Evolutionary conservation across 2,329 filamentous ascomycete species (phyloP).

Genomic region (Penicillium sp.): DNA sequence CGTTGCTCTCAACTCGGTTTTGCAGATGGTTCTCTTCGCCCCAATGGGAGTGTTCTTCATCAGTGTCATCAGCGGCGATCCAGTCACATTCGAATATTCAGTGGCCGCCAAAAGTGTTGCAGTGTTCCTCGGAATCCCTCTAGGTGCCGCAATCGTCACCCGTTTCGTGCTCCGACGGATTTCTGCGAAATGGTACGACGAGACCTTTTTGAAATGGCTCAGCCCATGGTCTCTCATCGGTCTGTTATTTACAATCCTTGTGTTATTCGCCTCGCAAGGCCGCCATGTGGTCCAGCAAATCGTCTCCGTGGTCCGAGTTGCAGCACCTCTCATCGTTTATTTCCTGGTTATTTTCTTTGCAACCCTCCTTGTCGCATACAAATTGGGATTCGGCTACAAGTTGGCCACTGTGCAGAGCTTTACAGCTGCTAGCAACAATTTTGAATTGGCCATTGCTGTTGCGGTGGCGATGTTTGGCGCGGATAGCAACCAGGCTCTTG

Average conservation of each 20-base stretch:
- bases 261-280: constrained; percentile 82
- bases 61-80: constrained; percentile 59
- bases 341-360: constrained; percentile 71
- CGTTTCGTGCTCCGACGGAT: constrained; percentile 59
- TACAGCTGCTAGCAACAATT: constrained; percentile 88
- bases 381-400: constrained; percentile 71
- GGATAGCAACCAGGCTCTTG: constrained; percentile 74
- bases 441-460: constrained; percentile 86
- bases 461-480: constrained; percentile 77
- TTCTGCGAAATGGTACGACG: constrained; percentile 62
- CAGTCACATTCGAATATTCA: constrained; percentile 55
- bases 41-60: constrained; percentile 69
- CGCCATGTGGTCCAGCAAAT: constrained; percentile 75
- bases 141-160: constrained; percentile 75
- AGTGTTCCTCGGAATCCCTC: constrained; percentile 79
- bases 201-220: constrained; percentile 65
- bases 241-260: constrained; percentile 79
- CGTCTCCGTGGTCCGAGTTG: constrained; percentile 75
- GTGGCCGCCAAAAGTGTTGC: constrained; percentile 75
- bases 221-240: constrained; percentile 77
- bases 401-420: constrained; percentile 76
- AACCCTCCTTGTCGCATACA: constrained; percentile 61
- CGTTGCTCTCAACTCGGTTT: constrained; percentile 70
- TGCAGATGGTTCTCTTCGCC: constrained; percentile 72
- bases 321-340: constrained; percentile 77